Base-by-base conservation (phyloP, 148 eudicot species). In the Chenopodium formosanum region DNA sequence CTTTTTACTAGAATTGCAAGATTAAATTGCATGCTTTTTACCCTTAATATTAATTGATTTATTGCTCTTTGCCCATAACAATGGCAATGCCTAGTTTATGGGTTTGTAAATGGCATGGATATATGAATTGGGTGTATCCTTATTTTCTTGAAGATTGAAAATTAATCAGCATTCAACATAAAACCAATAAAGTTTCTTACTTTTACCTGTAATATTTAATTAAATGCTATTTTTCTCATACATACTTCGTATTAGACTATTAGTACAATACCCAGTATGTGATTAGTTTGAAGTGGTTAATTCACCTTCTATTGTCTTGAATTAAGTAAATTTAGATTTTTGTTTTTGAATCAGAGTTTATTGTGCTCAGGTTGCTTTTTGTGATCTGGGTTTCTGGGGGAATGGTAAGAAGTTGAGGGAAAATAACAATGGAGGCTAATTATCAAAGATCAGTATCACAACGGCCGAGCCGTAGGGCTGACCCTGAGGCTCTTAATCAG, bases 381-480 rank as follows among this genome's bases (percentile, higher is more conserved):
- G 53, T 60, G 50, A n/a, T 56, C 6, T 72, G 64, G 74, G 11
- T 77, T 76, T 75, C 58, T 66, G 66, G 34, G 84, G 82, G 87
- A 29, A 71, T 76, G 80, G 11, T 84, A 68, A 80, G 82, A 47
- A 69, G 75, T 81, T 81, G 66, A 75, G 75, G 79, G 37, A 58
- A 40, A 7, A 32, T 60, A 44, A 79, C 25, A 52, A 89, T 91
- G 97, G 97, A 92, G 44, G 73, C 69, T 64, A 91, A 87, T 75
- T 79, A 62, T 77, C 91, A 81, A 48, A 86, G 91, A 53, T 80
- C 92, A 22, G 87, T 90, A 77, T 93, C 97, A 40, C 80, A 85
- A 68, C 88, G 94, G 69, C 86, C 86, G 19, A 91, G 70, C 40
- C 91, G 91, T 76, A 85, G 90, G 79, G 78, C 89, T 50, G 94